Evolutionary conservation across 1,139 yeast species (phyloP).

Genomic region (Sugiyamaella castrensis): DNA sequence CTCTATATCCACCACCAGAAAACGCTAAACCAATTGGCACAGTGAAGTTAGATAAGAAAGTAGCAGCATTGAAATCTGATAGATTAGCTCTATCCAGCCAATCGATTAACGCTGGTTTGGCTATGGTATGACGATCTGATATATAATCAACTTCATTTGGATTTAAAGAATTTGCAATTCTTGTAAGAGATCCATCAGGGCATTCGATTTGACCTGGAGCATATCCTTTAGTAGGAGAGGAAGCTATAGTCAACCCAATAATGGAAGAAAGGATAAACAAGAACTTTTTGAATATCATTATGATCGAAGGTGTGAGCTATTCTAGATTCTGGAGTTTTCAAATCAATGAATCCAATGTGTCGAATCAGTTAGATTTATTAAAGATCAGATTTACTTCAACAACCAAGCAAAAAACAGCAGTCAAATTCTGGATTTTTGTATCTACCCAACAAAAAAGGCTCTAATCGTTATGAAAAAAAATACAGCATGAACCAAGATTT

Average conservation of each 20-base stretch:
- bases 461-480: too few relatives aligned
- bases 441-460: too few relatives aligned
- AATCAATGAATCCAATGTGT: too few relatives aligned
- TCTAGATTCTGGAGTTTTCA: too few relatives aligned
- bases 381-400: too few relatives aligned
- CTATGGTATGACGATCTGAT: conserved; percentile 46
- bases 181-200: conserved; percentile 16
- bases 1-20: conserved; percentile 91
- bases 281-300: too few relatives aligned
- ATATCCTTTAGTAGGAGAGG: conserved; percentile 25
- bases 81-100: conserved; percentile 59
- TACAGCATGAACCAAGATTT: too few relatives aligned
- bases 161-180: conserved; percentile 20
- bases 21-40: conserved; percentile 67
- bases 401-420: too few relatives aligned
- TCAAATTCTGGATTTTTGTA: too few relatives aligned
- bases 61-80: conserved; percentile 54
- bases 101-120: conserved; percentile 51
- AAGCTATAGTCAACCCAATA: conserved; percentile 5
- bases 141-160: conserved; percentile 28
- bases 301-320: too few relatives aligned
- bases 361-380: too few relatives aligned
- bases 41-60: conserved; percentile 45
- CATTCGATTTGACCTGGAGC: conserved; percentile 24
- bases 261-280: background rate